Base-by-base conservation (phyloP, 1,139 yeast genomes). In the Protomyces inundatus region DNA sequence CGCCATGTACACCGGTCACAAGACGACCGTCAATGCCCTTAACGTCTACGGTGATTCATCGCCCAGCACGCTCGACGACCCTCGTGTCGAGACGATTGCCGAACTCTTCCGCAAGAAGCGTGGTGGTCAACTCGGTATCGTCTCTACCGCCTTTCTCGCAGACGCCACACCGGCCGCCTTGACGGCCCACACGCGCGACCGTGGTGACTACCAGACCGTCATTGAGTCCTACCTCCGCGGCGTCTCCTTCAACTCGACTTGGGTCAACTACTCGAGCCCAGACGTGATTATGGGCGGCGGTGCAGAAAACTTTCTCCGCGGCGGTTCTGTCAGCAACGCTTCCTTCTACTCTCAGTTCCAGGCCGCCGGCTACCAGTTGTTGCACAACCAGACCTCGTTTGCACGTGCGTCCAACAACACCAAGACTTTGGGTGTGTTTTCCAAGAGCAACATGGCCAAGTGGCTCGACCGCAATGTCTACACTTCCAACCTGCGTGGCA, bases 391-490 rank as follows among this genome's bases (percentile, higher is more conserved):
- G 37, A 54, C 57, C 34, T 37, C 57, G 23, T 48, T 54, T 23
- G 36, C 46, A 9, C 36, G 16, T 9, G 39, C 48, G 33, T 37
- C 50, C 32, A 54, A 54, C 30, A 40, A 5, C n/a, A n/a, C 50
- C 33, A 40, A 42, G 12, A 39, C 57, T 4, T 48, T 54, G 14
- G 57, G 57, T 32, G 57, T 54, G 36, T 54, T 54, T 23, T 30
- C 48, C 2, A 37, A 37, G 30, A 36, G 48, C 36, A 54, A 54
- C 30, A 23, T 54, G 57, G 40, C 39, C 57, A 54, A 54, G 23
- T 54, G 57, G 57, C 57, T 54, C 48, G 57, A 54, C 33, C n/a
- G 57, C 6, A 54, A 54, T 39, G 57, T 54, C 35, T 54, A 54
- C 57, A 54, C 46, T 5, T 36, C 34, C 30, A 54, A 54, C 32